A percentile compares a stretch with the other conserved stretches of the same genome.
phyloP scores from a whole-genome alignment of 768 basidiomycete species.

The Coprinellus micaceus region DNA sequence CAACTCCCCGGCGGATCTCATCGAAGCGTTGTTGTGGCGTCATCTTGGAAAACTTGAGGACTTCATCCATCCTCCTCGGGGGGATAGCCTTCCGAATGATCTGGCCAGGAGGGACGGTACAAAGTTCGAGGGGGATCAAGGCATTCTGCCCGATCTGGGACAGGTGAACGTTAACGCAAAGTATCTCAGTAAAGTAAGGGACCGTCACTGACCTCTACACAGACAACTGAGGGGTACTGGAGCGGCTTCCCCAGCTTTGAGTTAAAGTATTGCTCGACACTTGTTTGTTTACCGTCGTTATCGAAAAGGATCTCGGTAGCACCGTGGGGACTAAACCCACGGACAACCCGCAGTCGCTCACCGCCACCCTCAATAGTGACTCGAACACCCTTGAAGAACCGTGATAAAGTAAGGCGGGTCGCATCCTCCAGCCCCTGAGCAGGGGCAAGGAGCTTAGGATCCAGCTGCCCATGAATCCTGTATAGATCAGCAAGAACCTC shows the following conservation, averaged over 20 bases:
- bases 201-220: constrained; percentile 48
- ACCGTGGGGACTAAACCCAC: constrained; percentile 46
- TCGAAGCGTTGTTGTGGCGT: constrained; percentile 52
- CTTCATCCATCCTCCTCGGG: constrained; percentile 55
- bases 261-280: constrained; percentile 39
- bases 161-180: no score
- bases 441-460: constrained; percentile 33
- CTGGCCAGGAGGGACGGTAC: constrained; percentile 59
- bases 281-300: constrained; percentile 41
- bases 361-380: constrained; percentile 25
- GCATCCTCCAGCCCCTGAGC: constrained; percentile 43
- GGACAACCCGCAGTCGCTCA: constrained; percentile 48
- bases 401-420: constrained; percentile 38
- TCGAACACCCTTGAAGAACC: constrained; percentile 35
- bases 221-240: constrained; percentile 48
- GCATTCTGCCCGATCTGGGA: constrained; percentile 59
- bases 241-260: constrained; percentile 27
- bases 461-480: no score
- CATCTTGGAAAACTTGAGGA: constrained; percentile 67
- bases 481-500: no score
- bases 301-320: constrained; percentile 48
- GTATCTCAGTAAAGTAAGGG: no score
- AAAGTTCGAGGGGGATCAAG: constrained; percentile 64
- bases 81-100: constrained; percentile 70
- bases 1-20: constrained; percentile 50